Evolutionary conservation across 2,329 filamentous ascomycete genomes (phyloP), one percentile per base, ranked within the genome.

Genomic region (Zymoseptoria tritici): DNA sequence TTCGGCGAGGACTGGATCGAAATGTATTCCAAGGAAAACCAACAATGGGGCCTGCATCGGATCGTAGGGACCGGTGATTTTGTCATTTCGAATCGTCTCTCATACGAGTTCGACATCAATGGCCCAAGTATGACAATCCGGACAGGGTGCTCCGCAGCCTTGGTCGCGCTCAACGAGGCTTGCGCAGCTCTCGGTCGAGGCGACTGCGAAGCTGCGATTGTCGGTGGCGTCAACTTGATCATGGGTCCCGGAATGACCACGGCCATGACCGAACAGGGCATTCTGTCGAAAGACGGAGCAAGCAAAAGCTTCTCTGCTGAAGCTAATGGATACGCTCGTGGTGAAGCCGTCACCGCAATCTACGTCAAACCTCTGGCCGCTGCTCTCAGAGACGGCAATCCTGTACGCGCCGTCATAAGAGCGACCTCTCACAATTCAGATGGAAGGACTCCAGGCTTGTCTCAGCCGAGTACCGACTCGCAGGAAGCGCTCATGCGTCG

Each of bases 261-360:
- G n/a, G 24, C 50, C 0, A 64, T 66, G 42, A 66, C 58, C 21
- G 68, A 69, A 4, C 60, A 73, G 22, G 64, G 67, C 1, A 46
- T 63, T 67, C 71, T 76, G 2, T 71, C 68, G 2, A 67, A 68
- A 0, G 62, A 63, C 19, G 72, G 71, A 8, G 46, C 22, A 13
- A 63, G 59, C 22, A 49, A 59, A 9, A 70, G 68, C 6, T 76
- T 72, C 57, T 60, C 63, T 9, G 70, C 66, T 2, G 65, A 66
- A 2, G 82, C 79, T 0, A 71, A 82, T 63, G 82, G 80, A 7
- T 82, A 76, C 67, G 80, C 74, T 26, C 76, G 81, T 0, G 81
- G 79, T 9, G 83, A 85, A 55, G 82, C 80, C 0, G 68, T 83
- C 6, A 76, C 76, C 1, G 72, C 73, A 0, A 62, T 85, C 0